A percentile compares a stretch with the other conserved stretches of the same genome.
These are phyloP conservation scores for Sporothrix brasiliensis DNA, from an alignment of 2,329 filamentous ascomycete species.

Conservation along the genomic window DNA sequence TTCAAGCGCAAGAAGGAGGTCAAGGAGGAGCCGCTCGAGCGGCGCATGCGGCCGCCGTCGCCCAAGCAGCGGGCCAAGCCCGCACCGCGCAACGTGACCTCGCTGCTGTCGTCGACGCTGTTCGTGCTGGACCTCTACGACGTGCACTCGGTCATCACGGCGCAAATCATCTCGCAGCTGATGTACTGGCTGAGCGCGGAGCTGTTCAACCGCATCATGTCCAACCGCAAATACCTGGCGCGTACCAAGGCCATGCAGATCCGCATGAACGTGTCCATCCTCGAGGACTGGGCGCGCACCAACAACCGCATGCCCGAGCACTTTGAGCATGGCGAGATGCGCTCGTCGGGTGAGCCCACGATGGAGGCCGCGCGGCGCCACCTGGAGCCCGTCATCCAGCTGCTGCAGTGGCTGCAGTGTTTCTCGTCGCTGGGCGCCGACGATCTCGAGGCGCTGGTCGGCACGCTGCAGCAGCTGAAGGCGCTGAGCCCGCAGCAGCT, in stretches of 20 bases:
- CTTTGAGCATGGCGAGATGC: constrained; percentile 89
- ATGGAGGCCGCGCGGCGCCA: constrained; percentile 82
- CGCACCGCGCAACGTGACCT: constrained; percentile 92
- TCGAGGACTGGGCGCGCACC: constrained; percentile 92
- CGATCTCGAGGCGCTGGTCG: constrained; percentile 84
- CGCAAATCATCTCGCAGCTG: constrained; percentile 88
- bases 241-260: constrained; percentile 99
- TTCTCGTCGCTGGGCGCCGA: constrained; percentile 88
- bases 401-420: constrained; percentile 96
- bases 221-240: constrained; percentile 89
- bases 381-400: constrained; percentile 85
- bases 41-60: constrained; percentile 87
- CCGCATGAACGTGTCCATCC: constrained; percentile 92
- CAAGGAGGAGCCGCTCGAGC: constrained; percentile 87
- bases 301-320: constrained; percentile 96
- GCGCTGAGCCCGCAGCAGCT: constrained; percentile 83
- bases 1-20: constrained; percentile 90
- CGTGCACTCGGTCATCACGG: constrained; percentile 92
- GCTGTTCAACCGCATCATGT: constrained; percentile 97
- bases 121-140: constrained; percentile 99
- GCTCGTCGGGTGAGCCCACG: constrained; percentile 80
- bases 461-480: constrained; percentile 86
- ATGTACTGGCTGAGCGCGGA: constrained; percentile 96
- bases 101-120: constrained; percentile 88
- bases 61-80: constrained; percentile 90